Evolutionary conservation across 2,329 filamentous ascomycete species (phyloP).

Genomic region (Colletotrichum tanaceti): DNA sequence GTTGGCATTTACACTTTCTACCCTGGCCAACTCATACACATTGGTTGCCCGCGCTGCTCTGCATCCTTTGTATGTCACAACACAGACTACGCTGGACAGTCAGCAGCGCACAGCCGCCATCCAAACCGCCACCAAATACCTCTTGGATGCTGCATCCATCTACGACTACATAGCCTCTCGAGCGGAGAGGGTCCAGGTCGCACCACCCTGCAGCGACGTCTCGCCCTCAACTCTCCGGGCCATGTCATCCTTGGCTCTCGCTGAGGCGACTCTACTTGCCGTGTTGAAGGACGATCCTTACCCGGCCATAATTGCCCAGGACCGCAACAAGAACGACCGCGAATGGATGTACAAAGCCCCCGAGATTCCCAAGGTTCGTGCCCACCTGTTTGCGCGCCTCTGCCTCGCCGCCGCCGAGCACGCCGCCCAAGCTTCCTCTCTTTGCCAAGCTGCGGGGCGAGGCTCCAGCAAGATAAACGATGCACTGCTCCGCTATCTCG

Average conservation of each 20-base stretch:
- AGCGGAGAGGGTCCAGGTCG: slow-evolving; percentile 56
- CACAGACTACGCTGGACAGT: slow-evolving; percentile 67
- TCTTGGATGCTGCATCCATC: slow-evolving; percentile 82
- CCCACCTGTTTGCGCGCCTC: slow-evolving; percentile 86
- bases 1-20: slow-evolving; percentile 80
- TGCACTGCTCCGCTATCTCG: slow-evolving; percentile 77
- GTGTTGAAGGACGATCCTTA: slow-evolving; percentile 97
- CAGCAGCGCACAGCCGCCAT: slow-evolving; percentile 79
- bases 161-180: slow-evolving; percentile 77
- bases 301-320: slow-evolving; percentile 82
- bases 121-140: slow-evolving; percentile 77
- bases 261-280: slow-evolving; percentile 89
- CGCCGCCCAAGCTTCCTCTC: slow-evolving; percentile 75
- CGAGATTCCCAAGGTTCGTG: slow-evolving; percentile 87
- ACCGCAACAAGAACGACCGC: slow-evolving; percentile 82
- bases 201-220: slow-evolving; percentile 65
- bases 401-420: slow-evolving; percentile 92
- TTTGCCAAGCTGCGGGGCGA: slow-evolving; percentile 55
- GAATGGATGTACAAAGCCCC: slow-evolving; percentile 98
- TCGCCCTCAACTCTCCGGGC: slow-evolving; percentile 64
- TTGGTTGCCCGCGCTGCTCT: slow-evolving; percentile 79
- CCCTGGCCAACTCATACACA: slow-evolving; percentile 79
- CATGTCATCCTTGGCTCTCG: slow-evolving; percentile 76
- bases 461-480: slow-evolving; percentile 65
- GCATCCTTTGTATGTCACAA: slow-evolving; percentile 76